Base-by-base conservation (phyloP, 2,329 filamentous ascomycete genomes). In the Fusarium solani-melongenae region DNA sequence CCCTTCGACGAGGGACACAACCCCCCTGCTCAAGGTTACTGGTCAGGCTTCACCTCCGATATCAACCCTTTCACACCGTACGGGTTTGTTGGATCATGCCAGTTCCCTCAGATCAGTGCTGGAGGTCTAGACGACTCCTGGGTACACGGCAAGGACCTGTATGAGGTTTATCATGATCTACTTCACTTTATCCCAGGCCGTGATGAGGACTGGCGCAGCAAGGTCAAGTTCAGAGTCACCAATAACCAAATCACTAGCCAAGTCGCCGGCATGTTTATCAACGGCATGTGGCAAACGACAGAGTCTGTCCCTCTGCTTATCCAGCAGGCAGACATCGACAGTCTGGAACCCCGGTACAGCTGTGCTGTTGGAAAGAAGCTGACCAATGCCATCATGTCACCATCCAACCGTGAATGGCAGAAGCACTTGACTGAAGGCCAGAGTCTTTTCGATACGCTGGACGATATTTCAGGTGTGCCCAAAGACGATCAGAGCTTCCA, bases 191-290 rank as follows among this genome's bases (percentile, higher is more conserved):
- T 96, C 2, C 93, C 93, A 0, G 69, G 79, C 7, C 82, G 83
- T 5, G 81, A 86, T 39, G 70, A 81, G 14, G 79, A 86, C 31
- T 86, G 84, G 83, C 72, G 76, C 6, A 72, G 76, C 10, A 84
- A 84, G 17, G 86, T 93, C 36, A 82, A 81, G 57, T 96, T 92
- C 81, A 88, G 93, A 62, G 93, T 96, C 12, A 95, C 94, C 0
- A 93, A 93, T 80, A 96, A 96, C 81, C 86, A 91, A 59, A 96
- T 97, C 78, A 96, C 94, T 3, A 92, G 90, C 76, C 92, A 96
- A 81, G 93, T 96, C 17, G 93, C 92, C 12, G 89, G 92, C 64
- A 94, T 94, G 89, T 81, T 96, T 8, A 87, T 94, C 63, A 84
- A 88, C 64, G 94, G 92, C 66, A 94, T 94, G 91, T 93, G 89